phyloP scores from a whole-genome alignment of 306 rosid genomes.

The Rosa chinensis region DNA sequence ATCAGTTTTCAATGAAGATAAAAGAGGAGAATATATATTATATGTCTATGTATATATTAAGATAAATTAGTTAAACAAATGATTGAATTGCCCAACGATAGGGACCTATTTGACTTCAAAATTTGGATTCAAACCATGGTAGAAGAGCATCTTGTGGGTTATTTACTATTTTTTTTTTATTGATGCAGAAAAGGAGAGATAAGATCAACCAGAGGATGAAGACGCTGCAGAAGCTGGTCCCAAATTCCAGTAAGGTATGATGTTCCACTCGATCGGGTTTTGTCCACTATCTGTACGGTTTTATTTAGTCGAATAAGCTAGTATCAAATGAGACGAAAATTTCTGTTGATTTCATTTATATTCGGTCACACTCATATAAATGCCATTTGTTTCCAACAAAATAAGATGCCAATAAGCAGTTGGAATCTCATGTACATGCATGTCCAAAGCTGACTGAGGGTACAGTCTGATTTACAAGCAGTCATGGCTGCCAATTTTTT shows the following conservation, averaged over 20 bases:
- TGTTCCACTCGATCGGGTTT: slow-evolving; percentile 16
- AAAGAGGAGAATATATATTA: no score
- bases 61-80: neutral
- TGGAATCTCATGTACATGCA: neutral
- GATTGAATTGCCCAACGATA: neutral
- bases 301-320: neutral
- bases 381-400: neutral
- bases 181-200: slow-evolving; percentile 89
- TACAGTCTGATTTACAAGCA: slow-evolving; percentile 2
- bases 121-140: neutral
- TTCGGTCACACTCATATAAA: neutral
- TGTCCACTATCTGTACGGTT: neutral
- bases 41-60: no score
- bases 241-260: slow-evolving; percentile 95
- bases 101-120: neutral
- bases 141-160: slow-evolving; percentile 3
- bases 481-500: neutral
- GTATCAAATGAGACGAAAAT: neutral
- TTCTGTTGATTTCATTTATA: neutral
- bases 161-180: slow-evolving; percentile 1
- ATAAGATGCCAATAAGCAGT: neutral
- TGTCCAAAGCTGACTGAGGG: neutral
- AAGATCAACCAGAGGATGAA: slow-evolving; percentile 96
- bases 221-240: slow-evolving; percentile 95
- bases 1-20: no score